Evolutionary conservation across 1,139 yeast genomes (phyloP), one percentile per base, ranked within the genome.

Genomic region (Suhomyces guaymorum): DNA sequence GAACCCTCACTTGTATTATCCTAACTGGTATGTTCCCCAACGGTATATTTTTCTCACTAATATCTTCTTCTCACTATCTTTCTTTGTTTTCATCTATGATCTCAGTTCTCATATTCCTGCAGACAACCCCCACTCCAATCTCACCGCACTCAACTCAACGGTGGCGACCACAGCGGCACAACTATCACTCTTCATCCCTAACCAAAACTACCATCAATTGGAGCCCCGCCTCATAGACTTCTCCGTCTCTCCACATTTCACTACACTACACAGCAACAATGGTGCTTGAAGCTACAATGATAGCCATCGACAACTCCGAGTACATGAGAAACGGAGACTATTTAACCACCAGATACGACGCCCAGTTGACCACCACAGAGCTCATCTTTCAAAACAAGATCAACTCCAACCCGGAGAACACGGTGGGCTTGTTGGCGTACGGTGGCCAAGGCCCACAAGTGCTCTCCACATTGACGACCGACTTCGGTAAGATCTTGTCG

Each of bases 201-300:
- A n/a, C n/a, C n/a, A n/a, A n/a, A n/a, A n/a, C n/a, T n/a, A n/a
- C n/a, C n/a, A 17, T 17, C 19, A 17, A 17, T 17, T 17, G 8
- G 19, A 17, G 19, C 10, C 17, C 23, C 20, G 6, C 26, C 16
- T 24, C 29, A 32, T 21, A 14, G 12, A 13, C 31, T 18, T 15
- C 5, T 5, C 19, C 19, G 19, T 6, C 5, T 6, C 19, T 8
- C 5, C 19, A 17, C 8, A 17, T 17, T 17, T 8, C 5, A 17
- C 7, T 8, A 17, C 19, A 17, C 19, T 10, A 12, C 8, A 22
- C 24, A 15, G 13, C 24, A 51, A 61, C 45, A 33, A 88, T 88
- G 96, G 96, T 83, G 47, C 78, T 90, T 55, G 97, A 92, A 66
- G 97, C 98, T 45, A 86, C 97, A 13, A 90, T 92, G 87, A 78